Conservation (phyloP, 2,329 filamentous ascomycete species). For the Graphiopsis chlorocephala region DNA sequence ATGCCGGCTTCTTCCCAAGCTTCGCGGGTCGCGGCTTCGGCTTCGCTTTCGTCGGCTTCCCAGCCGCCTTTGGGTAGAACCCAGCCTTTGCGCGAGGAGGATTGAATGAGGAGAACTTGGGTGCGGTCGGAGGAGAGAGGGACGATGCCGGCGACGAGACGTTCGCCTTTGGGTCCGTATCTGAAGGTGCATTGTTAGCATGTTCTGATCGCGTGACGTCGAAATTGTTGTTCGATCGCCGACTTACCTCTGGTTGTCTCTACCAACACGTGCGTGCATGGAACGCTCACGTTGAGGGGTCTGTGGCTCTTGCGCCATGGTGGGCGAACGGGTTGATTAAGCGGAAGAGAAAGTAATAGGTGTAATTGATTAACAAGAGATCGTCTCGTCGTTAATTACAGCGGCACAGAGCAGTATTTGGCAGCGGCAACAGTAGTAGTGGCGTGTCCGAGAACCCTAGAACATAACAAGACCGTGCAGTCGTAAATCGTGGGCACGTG, state of each 20-base stretch:
- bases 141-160: constrained; percentile 91
- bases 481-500: constrained; percentile 19
- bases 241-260: constrained; percentile 66
- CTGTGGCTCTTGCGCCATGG: constrained; percentile 44
- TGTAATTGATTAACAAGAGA: constrained; percentile 5
- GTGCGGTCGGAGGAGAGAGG: constrained; percentile 82
- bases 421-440: background rate
- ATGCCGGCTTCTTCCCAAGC: constrained; percentile 99
- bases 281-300: constrained; percentile 36
- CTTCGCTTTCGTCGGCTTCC: constrained; percentile 89
- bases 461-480: constrained; percentile 3
- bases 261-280: constrained; percentile 68
- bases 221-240: background rate
- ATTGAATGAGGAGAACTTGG: constrained; percentile 90
- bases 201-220: background rate
- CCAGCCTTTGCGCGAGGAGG: constrained; percentile 86
- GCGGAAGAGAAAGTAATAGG: constrained; percentile 22
- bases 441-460: background rate
- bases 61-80: constrained; percentile 97
- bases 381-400: constrained; percentile 15
- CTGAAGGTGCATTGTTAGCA: constrained; percentile 47
- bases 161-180: constrained; percentile 87
- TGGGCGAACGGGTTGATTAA: constrained; percentile 15
- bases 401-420: background rate
- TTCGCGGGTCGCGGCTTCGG: constrained; percentile 81